Conservation (phyloP, 495 filamentous ascomycete genomes). For the Lasiosphaeria miniovina region DNA sequence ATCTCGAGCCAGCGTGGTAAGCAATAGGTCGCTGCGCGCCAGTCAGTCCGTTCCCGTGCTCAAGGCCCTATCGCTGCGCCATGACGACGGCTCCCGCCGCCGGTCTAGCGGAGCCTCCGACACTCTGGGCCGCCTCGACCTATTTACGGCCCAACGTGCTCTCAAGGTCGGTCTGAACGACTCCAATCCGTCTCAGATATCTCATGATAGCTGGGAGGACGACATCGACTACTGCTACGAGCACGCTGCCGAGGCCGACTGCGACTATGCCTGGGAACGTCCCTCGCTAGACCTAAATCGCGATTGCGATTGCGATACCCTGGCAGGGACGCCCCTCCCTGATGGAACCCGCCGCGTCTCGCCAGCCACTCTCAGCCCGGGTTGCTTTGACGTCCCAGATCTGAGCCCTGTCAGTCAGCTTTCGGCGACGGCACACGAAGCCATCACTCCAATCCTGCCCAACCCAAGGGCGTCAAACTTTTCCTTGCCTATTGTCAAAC, state of each 20-base stretch:
- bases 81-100: constrained; percentile 28
- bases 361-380: constrained; percentile 39
- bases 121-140: constrained; percentile 40
- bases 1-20: constrained; percentile 39
- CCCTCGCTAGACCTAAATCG: constrained; percentile 43
- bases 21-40: constrained; percentile 44
- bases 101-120: constrained; percentile 45
- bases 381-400: constrained; percentile 43
- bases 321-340: constrained; percentile 25
- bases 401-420: constrained; percentile 44
- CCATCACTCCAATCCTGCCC: constrained; percentile 37
- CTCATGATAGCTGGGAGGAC: constrained; percentile 74
- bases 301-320: constrained; percentile 27
- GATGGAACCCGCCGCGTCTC: constrained; percentile 24
- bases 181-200: constrained; percentile 39
- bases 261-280: constrained; percentile 83
- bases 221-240: constrained; percentile 96
- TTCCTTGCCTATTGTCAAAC: constrained; percentile 37
- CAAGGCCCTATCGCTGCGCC: constrained; percentile 33
- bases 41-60: constrained; percentile 48
- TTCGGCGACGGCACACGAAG: constrained; percentile 38
- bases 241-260: constrained; percentile 83
- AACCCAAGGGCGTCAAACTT: constrained; percentile 40
- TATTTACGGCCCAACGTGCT: constrained; percentile 34
- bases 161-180: constrained; percentile 30